Base-by-base conservation (phyloP, 1,284 basidiomycete species). In the Papiliotrema flavescens region DNA sequence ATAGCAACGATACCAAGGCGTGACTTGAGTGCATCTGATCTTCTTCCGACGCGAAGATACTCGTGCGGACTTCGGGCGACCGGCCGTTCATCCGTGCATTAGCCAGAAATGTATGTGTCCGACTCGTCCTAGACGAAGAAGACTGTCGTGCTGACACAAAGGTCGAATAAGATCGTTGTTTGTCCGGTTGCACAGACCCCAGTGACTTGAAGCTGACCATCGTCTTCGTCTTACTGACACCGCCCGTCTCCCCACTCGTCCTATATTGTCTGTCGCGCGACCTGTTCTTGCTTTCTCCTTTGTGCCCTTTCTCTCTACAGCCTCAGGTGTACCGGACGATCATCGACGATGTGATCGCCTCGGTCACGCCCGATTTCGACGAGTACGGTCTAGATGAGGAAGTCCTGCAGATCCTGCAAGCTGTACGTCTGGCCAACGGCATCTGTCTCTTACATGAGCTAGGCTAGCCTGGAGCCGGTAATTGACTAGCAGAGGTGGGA, bases 361-460 rank as follows among this genome's bases (percentile, higher is more conserved):
- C 83, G 66, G 90, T 95, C 78, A 90, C 90, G 76, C 81, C 85
- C 74, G 95, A 98, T 77, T 98, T 98, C 79, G 94, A 98, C 73
- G 93, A 96, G 76, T 94, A 90, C 74, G 95, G 94, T 53, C 89
- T 98, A 62, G 83, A 87, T 71, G 91, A 97, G 75, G 90, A 93
- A 36, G 87, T 98, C 52, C 80, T 98, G 51, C 85, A 86, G 64
- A 87, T 90, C 55, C 79, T 98, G 53, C 90, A 95, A 78, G 82
- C 84, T 61, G 91, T 94, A 79, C 81, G 89, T 68, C 8, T 23
- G 17, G 5, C 7, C 15, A 4, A 40, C 3, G 47, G 43, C 37
- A 24, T 24, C 22, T 36, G 26, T 35, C 42, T 44, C 40, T 46
- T 61, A 13, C 36, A 44, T 26, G 36, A 26, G 39, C 34, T 46